Evolutionary conservation across 225 moss, liverwort and hornwort species (phyloP), one percentile per base, ranked within the genome.

Genomic region (Bryoerythrophyllum caledonicum): DNA sequence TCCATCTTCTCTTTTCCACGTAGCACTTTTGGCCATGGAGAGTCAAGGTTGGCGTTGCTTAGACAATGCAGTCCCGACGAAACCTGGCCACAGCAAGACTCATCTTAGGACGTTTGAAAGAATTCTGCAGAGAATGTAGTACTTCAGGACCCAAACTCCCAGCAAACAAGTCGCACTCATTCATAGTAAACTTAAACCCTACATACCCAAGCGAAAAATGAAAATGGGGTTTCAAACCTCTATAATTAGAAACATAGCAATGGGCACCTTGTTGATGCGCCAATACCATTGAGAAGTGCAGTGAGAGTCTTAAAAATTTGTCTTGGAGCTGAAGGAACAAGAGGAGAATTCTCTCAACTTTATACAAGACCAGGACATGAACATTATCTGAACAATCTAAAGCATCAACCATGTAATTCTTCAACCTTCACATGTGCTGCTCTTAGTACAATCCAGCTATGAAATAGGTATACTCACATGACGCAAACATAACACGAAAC

Each of bases 31-130:
- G 86, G 88, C 95, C 95, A 95, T 8, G 83, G 80, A 60, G 83
- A 58, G 74, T 99, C 86, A 46, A 91, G 80, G 61, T 76, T 83
- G 3, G 91, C 97, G 25, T 99, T 99, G 76, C 91, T 95, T 56
- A 99, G 65, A 69, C 84, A 78, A 63, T 95, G 91, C 35, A 99
- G 46, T 25, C 97, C 97, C 11, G 86, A 61, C 13, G 80, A 64
- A 63, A 99, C 70, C 79, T 79, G 81, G 11, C 51, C 81, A 68
- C 32, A 40, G 37, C 67, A 68, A n/a, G 38, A 40, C 25, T 63
- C 4, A 17, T 48, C 54, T 64, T 52, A 44, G 40, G 30, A 63
- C 38, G 62, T 46, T 34, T 9, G 16, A 4, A 14, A 72, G 49
- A 72, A 71, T 43, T 1, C 65, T 13, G 43, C 13, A 12, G 13